A percentile compares a stretch with the other conserved stretches of the same genome.
Conservation (phyloP, 2,329 filamentous ascomycete species). For the Epichloe sibirici region DNA sequence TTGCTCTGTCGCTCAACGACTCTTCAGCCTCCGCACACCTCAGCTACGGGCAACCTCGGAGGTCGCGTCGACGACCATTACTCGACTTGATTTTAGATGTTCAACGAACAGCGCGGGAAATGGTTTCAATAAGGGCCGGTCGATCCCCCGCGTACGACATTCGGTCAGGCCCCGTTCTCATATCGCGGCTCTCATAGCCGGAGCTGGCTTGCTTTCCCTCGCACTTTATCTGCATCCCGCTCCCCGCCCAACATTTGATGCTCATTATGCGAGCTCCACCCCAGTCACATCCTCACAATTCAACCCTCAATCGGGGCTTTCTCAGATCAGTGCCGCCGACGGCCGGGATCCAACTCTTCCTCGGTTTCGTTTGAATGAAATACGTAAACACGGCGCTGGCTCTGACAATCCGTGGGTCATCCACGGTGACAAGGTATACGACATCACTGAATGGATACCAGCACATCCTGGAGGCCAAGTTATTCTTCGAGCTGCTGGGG, state of each 20-base stretch:
- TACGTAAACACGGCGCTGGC: slow-evolving; percentile 39
- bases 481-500: slow-evolving; percentile 52
- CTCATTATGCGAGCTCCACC: slow-evolving; percentile 3
- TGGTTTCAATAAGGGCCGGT: not conserved
- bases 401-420: slow-evolving; percentile 50
- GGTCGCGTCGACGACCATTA: not conserved
- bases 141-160: slow-evolving; percentile 2
- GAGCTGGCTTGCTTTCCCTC: slow-evolving; percentile 5
- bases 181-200: slow-evolving; percentile 5
- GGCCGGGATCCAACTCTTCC: slow-evolving; percentile 30
- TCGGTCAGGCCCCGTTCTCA: slow-evolving; percentile 5
- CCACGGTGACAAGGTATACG: slow-evolving; percentile 52
- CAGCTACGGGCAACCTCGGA: not conserved
- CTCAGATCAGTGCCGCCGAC: slow-evolving; percentile 7
- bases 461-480: slow-evolving; percentile 57
- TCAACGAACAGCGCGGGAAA: slow-evolving; percentile 1
- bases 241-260: slow-evolving; percentile 5
- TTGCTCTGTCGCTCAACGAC: slow-evolving; percentile 7
- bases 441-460: slow-evolving; percentile 56
- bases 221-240: not conserved
- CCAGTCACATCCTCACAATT: not conserved
- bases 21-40: slow-evolving; percentile 1
- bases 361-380: slow-evolving; percentile 36
- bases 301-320: not conserved
- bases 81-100: not conserved